phyloP scores from a whole-genome alignment of 805 yeast genomes.

The Cephaloascus fragrans region DNA sequence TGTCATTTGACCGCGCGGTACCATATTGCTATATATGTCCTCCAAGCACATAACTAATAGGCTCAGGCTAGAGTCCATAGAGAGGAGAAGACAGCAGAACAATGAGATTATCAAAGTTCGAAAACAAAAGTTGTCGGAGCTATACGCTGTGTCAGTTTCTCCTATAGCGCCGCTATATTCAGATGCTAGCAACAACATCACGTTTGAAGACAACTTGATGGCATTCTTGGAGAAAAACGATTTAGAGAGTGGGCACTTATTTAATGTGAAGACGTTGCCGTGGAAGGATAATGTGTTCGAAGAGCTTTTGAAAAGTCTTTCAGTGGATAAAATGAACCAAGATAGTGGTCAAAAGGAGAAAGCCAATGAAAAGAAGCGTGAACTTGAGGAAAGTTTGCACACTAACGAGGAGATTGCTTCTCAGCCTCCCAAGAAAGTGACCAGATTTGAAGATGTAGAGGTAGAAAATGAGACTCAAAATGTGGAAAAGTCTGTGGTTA shows the following conservation, averaged over 20 bases:
- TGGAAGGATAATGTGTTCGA: too few species aligned
- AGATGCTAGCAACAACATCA: constrained; percentile 14
- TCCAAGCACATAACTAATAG: constrained; percentile 11
- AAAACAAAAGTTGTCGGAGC: constrained; percentile 49
- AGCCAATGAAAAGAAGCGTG: neutral
- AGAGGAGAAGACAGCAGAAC: constrained; percentile 24
- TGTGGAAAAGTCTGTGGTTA: neutral
- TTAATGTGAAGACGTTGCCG: constrained; percentile 17
- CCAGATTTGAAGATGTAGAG: neutral
- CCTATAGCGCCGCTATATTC: constrained; percentile 35
- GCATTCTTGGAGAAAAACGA: constrained; percentile 44
- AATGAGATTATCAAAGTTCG: constrained; percentile 37
- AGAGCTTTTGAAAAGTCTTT: too few species aligned
- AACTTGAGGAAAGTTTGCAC: neutral
- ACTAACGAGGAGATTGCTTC: too few species aligned
- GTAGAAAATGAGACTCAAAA: neutral
- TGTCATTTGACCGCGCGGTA: too few species aligned
- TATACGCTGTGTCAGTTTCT: constrained; percentile 48
- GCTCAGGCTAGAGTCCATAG: constrained; percentile 35
- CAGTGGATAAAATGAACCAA: neutral
- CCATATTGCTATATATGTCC: too few species aligned
- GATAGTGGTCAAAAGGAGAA: neutral
- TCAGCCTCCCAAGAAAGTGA: neutral
- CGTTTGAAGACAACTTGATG: constrained; percentile 26
- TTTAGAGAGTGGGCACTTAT: constrained; percentile 33